Base-by-base conservation (phyloP, 2,329 filamentous ascomycete genomes). In the Ceratocystiopsis sp. region DNA sequence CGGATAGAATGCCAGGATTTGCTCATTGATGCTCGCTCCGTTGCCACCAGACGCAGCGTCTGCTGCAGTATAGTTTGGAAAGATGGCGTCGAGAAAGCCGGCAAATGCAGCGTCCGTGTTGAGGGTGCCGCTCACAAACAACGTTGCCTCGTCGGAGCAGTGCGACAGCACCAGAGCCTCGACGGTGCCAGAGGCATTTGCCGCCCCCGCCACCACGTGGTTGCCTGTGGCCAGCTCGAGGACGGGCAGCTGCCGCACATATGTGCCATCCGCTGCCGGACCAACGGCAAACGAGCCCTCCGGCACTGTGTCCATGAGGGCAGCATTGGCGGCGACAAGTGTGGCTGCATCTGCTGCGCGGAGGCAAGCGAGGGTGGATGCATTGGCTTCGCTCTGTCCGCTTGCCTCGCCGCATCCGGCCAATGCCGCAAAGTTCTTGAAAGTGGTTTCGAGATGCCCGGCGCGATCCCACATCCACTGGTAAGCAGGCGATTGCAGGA, bases 401-500 rank as follows among this genome's bases (percentile, higher is more conserved):
- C 13, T 34, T 14, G 18, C 15, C 19, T 49, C 52, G 4, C 48
- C 32, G 41, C 58, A 59, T 9, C 58, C 57, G 15, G 58, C 54
- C 5, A 59, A 49, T 1, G 47, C 40, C 12, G 54, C 55, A 43
- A 62, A 62, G 15, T 49, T 49, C 14, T 56, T 51, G 45, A 60
- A 61, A 4, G 48, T 53, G 12, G 46, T 45, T 33, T 60, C 54
- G 21, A 58, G 49, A 3, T 42, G 46, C 8, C 55, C 57, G 3
- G 48, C 49, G 15, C 56, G 52, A 45, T 61, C 57, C 53, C 55
- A 59, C 49, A 57, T 57, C 29, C 52, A 52, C 49, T 61, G 54
- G 45, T 54, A 61, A 12, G 59, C 58, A 2, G 59, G 58, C 10
- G 56, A 59, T 41, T 60, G 57, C 9, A 60, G 41, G 21, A 62